phyloP scores from a whole-genome alignment of 2,329 filamentous ascomycete genomes.

The Cladophialophora psammophila region DNA sequence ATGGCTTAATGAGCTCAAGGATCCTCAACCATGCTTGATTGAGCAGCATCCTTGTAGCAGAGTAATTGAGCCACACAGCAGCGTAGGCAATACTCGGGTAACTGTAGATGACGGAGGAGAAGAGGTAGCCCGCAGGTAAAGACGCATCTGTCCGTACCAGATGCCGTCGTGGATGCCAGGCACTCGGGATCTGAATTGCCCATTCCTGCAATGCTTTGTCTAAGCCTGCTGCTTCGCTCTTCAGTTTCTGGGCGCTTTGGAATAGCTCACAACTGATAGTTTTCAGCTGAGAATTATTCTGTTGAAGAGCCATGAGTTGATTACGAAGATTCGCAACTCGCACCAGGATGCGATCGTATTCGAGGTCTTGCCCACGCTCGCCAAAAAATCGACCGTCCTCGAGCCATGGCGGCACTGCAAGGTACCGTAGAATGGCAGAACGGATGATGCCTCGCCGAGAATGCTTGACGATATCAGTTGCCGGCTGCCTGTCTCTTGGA shows the following conservation, averaged over 20 bases:
- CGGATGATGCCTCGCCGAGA: constrained; percentile 43
- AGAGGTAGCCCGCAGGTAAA: constrained; percentile 35
- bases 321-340: constrained; percentile 38
- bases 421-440: constrained; percentile 40
- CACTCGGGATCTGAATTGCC: constrained; percentile 22
- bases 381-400: constrained; percentile 43
- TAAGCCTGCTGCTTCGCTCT: constrained; percentile 25
- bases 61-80: constrained; percentile 42
- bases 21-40: constrained; percentile 39
- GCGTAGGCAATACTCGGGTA: constrained; percentile 39
- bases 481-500: background rate
- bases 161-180: constrained; percentile 27
- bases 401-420: constrained; percentile 44
- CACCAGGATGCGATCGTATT: constrained; percentile 43
- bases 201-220: constrained; percentile 30
- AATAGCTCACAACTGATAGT: background rate
- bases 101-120: constrained; percentile 40
- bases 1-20: constrained; percentile 36
- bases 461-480: constrained; percentile 42
- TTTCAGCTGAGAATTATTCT: constrained; percentile 6
- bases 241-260: constrained; percentile 15
- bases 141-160: constrained; percentile 18
- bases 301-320: constrained; percentile 14
- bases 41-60: constrained; percentile 41
- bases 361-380: constrained; percentile 43